Conservation (phyloP, 2,329 filamentous ascomycete species). For the Venturia asperata region DNA sequence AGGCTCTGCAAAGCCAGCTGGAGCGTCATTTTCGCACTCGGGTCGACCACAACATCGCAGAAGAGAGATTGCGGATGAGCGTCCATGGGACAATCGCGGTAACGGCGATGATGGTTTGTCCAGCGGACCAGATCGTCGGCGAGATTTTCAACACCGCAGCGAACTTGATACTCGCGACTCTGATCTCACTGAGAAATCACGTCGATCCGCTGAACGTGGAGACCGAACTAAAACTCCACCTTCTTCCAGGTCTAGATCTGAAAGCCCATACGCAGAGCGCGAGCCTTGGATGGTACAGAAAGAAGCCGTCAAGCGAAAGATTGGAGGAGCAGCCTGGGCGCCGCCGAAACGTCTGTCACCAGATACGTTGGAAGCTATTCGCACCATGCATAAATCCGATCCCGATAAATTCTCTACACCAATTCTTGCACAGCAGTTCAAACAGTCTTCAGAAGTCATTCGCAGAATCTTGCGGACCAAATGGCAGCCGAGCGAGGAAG, state of each 20-base stretch:
- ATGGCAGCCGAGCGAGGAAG: conserved; percentile 54
- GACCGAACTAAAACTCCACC: not conserved
- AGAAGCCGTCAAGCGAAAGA: conserved; percentile 65
- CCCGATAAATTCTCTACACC: conserved; percentile 69
- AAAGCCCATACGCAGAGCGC: conserved; percentile 17
- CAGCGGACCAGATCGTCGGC: not conserved
- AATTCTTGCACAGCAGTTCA: conserved; percentile 68
- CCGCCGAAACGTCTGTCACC: conserved; percentile 84
- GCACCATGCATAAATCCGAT: conserved; percentile 69
- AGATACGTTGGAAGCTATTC: conserved; percentile 84
- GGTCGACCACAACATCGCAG: not conserved
- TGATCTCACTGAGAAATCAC: not conserved
- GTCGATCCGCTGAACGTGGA: not conserved
- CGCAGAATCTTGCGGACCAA: conserved; percentile 77
- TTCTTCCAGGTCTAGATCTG: conserved; percentile 2
- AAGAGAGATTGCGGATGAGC: not conserved
- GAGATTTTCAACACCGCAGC: not conserved
- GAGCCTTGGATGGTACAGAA: conserved; percentile 68
- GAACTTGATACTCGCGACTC: not conserved
- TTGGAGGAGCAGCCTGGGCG: conserved; percentile 67
- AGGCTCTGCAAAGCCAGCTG: not conserved
- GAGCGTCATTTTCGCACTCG: not conserved
- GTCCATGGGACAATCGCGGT: not conserved
- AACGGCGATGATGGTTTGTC: not conserved
- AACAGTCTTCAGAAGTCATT: conserved; percentile 80